Percentiles rank a stretch among this genome's conserved stretches.
These are phyloP conservation scores for Salix viminalis DNA, from an alignment of 345 rosid genomes.

Conservation along the genomic window DNA sequence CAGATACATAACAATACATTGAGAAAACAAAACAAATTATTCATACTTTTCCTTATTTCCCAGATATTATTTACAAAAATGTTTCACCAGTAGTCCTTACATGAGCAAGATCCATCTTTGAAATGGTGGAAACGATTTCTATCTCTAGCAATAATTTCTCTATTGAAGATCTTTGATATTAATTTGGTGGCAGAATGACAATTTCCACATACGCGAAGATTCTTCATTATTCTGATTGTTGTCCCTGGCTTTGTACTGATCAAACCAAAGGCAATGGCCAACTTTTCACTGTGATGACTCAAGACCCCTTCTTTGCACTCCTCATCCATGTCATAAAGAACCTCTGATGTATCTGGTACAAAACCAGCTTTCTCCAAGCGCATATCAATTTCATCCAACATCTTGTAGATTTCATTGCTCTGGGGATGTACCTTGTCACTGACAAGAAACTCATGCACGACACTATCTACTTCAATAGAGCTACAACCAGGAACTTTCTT, in stretches of 20 bases:
- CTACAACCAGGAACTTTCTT: conserved; percentile 78
- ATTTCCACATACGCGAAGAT: conserved; percentile 69
- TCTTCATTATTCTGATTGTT: conserved; percentile 69
- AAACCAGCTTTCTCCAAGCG: conserved; percentile 52
- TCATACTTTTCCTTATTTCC: too few relatives aligned
- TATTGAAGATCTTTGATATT: conserved; percentile 61
- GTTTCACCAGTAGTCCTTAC: conserved; percentile 66
- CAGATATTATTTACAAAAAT: background rate
- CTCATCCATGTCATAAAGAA: conserved; percentile 68
- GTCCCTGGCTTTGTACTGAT: conserved; percentile 71
- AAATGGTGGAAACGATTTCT: conserved; percentile 77
- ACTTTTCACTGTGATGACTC: conserved; percentile 72
- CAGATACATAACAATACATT: too few relatives aligned
- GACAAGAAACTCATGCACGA: conserved; percentile 74
- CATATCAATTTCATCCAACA: conserved; percentile 62
- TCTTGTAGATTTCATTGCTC: conserved; percentile 50
- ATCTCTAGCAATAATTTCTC: conserved; percentile 79
- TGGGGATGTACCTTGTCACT: conserved; percentile 61
- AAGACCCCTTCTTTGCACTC: conserved; percentile 66
- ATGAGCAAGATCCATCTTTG: conserved; percentile 67
- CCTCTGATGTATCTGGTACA: conserved; percentile 62
- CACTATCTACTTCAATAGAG: conserved; percentile 59
- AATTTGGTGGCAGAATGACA: conserved; percentile 74
- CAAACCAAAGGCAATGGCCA: conserved; percentile 81
- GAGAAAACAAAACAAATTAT: too few relatives aligned